A percentile compares a stretch with the other conserved stretches of the same genome.
phyloP scores from a whole-genome alignment of 331 rosid species.

The Erythrophleum ivorense region DNA sequence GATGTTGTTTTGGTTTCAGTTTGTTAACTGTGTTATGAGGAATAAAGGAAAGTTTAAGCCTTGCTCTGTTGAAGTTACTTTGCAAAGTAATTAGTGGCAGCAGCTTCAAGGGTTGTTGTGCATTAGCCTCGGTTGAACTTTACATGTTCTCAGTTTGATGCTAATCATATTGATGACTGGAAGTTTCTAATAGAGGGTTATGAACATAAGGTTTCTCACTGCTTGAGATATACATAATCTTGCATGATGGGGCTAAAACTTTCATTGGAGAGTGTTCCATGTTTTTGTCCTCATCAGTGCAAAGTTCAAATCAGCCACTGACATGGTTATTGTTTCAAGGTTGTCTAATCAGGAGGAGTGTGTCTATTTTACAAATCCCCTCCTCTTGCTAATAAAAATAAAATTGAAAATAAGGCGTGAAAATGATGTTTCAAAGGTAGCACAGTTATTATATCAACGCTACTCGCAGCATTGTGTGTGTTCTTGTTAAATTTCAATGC shows the following conservation, averaged over 20 bases:
- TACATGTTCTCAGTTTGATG: not conserved
- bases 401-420: not conserved
- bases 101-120: not conserved
- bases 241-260: not conserved
- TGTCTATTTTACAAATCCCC: not conserved
- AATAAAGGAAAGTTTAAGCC: not conserved
- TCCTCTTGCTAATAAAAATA: not conserved
- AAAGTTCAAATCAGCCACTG: not conserved
- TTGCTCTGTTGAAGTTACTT: not conserved
- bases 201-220: not conserved
- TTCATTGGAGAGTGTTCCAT: not conserved
- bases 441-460: not conserved
- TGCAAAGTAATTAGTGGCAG: not conserved
- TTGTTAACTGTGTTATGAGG: not conserved
- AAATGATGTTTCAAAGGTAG: not conserved
- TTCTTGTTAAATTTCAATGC: conserved; percentile 10
- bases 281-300: not conserved
- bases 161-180: not conserved
- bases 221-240: conserved; percentile 8
- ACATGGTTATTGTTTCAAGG: not conserved
- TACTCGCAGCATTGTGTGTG: not conserved
- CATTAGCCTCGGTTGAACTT: not conserved
- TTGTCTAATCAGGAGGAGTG: not conserved
- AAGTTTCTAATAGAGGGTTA: not conserved
- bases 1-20: not conserved